phyloP scores from a whole-genome alignment of 2,329 filamentous ascomycete species.

The Penicillium hesseltinei region DNA sequence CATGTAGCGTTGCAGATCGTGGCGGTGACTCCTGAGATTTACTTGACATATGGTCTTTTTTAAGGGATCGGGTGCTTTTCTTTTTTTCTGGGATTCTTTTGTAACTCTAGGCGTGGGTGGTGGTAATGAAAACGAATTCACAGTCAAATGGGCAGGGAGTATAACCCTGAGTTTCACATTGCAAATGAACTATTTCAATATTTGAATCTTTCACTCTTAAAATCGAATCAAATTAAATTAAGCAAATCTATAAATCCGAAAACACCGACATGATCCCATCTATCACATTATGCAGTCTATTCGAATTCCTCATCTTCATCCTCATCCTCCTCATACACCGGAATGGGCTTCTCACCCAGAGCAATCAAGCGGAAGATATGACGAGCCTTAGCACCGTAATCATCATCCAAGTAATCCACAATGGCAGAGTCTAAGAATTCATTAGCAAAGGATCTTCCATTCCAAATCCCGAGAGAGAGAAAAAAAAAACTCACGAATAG shows the following conservation, averaged over 20 bases:
- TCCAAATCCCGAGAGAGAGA: neutral
- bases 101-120: conserved; percentile 12
- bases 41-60: neutral
- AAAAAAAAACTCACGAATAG: conserved; percentile 41
- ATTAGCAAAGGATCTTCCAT: conserved; percentile 12
- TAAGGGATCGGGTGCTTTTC: neutral
- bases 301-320: conserved; percentile 14
- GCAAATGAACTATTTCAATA: neutral
- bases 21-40: conserved; percentile 4
- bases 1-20: neutral
- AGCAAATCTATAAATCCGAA: conserved; percentile 7
- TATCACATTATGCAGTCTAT: conserved; percentile 18
- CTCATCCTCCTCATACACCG: conserved; percentile 36
- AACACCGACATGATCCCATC: conserved; percentile 17
- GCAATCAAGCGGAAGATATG: conserved; percentile 53
- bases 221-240: neutral
- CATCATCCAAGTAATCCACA: conserved; percentile 50
- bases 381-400: conserved; percentile 46
- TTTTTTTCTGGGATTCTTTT: neutral
- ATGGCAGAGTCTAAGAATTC: conserved; percentile 47
- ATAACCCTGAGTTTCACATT: neutral
- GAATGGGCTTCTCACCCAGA: conserved; percentile 51
- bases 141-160: neutral
- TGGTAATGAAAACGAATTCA: conserved; percentile 19
- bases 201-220: neutral